Evolutionary conservation across 83 land plant genomes (phyloP).

Genomic region (Diphasiastrum complanatum): DNA sequence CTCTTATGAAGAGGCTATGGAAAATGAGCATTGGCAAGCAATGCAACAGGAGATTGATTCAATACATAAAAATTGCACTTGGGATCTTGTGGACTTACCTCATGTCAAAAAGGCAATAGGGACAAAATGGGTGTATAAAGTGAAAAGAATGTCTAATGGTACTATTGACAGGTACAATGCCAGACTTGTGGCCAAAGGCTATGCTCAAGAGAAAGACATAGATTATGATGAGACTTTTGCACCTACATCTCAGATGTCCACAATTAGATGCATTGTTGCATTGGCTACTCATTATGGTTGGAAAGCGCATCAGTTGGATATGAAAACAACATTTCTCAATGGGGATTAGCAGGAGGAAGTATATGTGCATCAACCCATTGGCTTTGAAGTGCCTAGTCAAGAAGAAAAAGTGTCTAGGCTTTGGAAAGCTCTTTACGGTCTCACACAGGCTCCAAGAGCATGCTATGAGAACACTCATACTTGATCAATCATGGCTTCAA

Average conservation of each 20-base stretch:
- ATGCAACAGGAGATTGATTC: background rate
- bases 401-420: background rate
- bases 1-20: no score
- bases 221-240: slow-evolving; percentile 17
- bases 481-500: background rate
- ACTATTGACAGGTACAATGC: slow-evolving; percentile 15
- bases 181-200: slow-evolving; percentile 14
- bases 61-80: background rate
- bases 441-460: slow-evolving; percentile 6
- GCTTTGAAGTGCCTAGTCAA: slow-evolving; percentile 1
- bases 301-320: slow-evolving; percentile 14
- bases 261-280: background rate
- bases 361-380: background rate
- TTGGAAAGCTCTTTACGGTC: slow-evolving; percentile 4
- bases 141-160: slow-evolving; percentile 6
- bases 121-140: slow-evolving; percentile 7
- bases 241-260: slow-evolving; percentile 9
- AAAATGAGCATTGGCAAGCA: no score
- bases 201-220: no score
- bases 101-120: slow-evolving; percentile 8
- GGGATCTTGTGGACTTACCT: slow-evolving; percentile 10
- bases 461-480: slow-evolving; percentile 1
- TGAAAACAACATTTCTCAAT: background rate
- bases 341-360: background rate
- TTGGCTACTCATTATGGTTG: slow-evolving; percentile 7